Base-by-base conservation (phyloP, 257 asterid genomes). In the Plantago elongata region DNA sequence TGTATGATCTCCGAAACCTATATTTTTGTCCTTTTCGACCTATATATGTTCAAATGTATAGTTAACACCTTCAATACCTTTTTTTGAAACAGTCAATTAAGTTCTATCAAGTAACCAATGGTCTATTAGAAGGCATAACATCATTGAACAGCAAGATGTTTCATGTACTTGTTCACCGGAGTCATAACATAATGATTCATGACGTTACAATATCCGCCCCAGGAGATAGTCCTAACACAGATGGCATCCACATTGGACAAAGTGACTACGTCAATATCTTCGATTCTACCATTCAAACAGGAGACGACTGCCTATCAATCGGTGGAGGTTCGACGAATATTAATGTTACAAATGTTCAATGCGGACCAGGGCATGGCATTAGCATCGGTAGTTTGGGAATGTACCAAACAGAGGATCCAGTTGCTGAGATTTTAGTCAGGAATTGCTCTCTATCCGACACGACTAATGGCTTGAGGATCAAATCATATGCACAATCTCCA, bases 291-390 rank as follows among this genome's bases (percentile, higher is more conserved):
- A 85, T 85, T 11, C 69, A 59, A 59, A 83, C 94, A 0, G 88
- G 94, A 0, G 94, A 85, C 18, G 94, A 80, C 64, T 85, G 94
- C 45, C 67, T 85, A 30, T 63, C 90, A 3, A 45, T 85, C 45
- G 79, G 80, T 0, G 71, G 75, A 2, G 90, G 90, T 1, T 57
- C 66, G 13, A 45, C 44, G 5, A 62, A 77, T 47, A 64, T 86
- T 0, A 47, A 58, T 34, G 63, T 86, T 1, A 14, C 65, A 0
- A 16, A 57, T 0, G 71, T 83, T 2, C 9, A 12, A 1, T 86
- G 95, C 22, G 95, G 95, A 4, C 90, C 95, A 2, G 90, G 90
- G 14, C 94, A 85, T 12, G 94, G 89, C 5, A 76, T 81, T 4
- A 81, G 92, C 77, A 66, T 81, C 14, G 88, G 91, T 7, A 79